phyloP scores from a whole-genome alignment of 345 rosid genomes.

The Atalantia buxifolia region DNA sequence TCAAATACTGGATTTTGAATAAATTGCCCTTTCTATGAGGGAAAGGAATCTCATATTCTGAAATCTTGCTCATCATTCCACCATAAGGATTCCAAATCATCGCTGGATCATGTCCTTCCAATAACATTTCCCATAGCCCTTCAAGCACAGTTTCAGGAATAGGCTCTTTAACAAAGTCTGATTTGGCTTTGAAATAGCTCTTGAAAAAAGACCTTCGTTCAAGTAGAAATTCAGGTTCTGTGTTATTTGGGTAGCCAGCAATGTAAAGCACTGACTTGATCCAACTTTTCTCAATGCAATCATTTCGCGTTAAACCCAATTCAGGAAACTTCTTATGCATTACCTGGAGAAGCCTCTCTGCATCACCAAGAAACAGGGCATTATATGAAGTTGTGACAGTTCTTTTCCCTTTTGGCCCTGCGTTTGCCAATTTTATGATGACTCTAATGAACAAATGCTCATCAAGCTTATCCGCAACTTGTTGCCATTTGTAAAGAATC shows the following conservation, averaged over 20 bases:
- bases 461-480: slow-evolving; percentile 7
- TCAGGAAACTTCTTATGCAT: not conserved
- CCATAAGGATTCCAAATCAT: not conserved
- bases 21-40: not conserved
- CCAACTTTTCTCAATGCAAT: not conserved
- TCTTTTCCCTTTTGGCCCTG: not conserved
- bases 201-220: not conserved
- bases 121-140: not conserved
- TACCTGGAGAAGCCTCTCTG: not conserved
- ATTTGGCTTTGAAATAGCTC: slow-evolving; percentile 2
- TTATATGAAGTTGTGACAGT: slow-evolving; percentile 13
- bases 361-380: not conserved
- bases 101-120: not conserved
- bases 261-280: not conserved
- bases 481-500: slow-evolving; percentile 16
- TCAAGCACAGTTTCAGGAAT: not conserved
- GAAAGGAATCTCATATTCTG: not conserved
- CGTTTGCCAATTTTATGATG: not conserved
- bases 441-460: slow-evolving; percentile 6
- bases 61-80: too few relatives aligned
- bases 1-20: slow-evolving; percentile 2
- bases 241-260: not conserved
- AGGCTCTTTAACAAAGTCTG: slow-evolving; percentile 5
- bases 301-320: not conserved
- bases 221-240: not conserved